A percentile compares a stretch with the other conserved stretches of the same genome.
phyloP scores from a whole-genome alignment of 2,329 filamentous ascomycete species.

The Dothistroma septosporum region DNA sequence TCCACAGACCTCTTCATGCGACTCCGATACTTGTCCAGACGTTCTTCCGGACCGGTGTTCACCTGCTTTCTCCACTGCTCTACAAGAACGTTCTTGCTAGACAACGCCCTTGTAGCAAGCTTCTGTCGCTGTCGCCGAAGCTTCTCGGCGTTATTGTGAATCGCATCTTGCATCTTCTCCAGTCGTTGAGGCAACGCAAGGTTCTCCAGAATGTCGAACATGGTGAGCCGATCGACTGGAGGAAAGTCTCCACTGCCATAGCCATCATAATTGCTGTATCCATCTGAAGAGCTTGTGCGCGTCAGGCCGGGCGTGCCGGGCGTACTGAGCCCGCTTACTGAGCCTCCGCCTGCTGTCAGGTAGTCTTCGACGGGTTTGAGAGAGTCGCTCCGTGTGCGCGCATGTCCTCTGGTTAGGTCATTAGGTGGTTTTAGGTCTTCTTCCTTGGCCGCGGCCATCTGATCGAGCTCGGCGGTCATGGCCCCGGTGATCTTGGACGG shows the following conservation, averaged over 20 bases:
- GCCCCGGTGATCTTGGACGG: constrained; percentile 19
- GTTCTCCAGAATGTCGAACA: constrained; percentile 93
- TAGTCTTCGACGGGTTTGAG: constrained; percentile 28
- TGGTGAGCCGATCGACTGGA: constrained; percentile 80
- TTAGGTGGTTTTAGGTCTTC: constrained; percentile 22
- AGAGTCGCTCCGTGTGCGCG: constrained; percentile 15
- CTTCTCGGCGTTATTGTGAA: constrained; percentile 79
- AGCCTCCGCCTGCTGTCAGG: constrained; percentile 39
- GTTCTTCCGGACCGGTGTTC: constrained; percentile 76
- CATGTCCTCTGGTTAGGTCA: constrained; percentile 9
- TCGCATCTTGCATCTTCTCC: constrained; percentile 80
- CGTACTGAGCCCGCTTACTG: constrained; percentile 30
- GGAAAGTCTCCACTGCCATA: constrained; percentile 78
- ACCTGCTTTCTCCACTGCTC: constrained; percentile 87
- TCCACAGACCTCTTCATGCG: constrained; percentile 89
- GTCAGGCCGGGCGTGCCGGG: constrained; percentile 56
- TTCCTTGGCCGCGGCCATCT: constrained; percentile 32
- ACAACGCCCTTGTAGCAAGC: constrained; percentile 68
- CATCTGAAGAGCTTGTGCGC: constrained; percentile 71
- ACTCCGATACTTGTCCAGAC: constrained; percentile 82
- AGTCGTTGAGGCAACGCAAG: constrained; percentile 82
- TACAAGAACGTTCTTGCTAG: constrained; percentile 82
- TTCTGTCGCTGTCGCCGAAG: constrained; percentile 78
- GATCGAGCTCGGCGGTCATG: constrained; percentile 25
- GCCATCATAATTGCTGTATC: constrained; percentile 76